A percentile compares a stretch with the other conserved stretches of the same genome.
These are phyloP conservation scores for Chytridium lagenaria DNA, from an alignment of 371 early-diverging fungal species.

Conservation along the genomic window DNA sequence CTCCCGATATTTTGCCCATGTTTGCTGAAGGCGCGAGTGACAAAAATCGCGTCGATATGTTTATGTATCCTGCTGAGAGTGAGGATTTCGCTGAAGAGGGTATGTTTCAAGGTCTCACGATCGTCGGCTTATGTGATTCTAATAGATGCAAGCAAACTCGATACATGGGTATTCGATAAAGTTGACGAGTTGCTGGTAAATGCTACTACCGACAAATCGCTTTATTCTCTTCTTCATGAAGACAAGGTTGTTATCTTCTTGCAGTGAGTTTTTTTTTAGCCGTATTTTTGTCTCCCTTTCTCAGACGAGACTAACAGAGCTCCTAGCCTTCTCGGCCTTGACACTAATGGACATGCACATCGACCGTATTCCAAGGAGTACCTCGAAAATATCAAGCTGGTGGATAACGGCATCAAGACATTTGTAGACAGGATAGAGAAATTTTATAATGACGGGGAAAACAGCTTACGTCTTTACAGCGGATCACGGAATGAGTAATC, in stretches of 20 bases:
- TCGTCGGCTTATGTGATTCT: constrained; percentile 2
- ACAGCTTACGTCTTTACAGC: constrained; percentile 92
- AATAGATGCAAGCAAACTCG: constrained; percentile 80
- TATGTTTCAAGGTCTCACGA: neutral
- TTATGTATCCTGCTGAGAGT: constrained; percentile 86
- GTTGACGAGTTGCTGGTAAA: constrained; percentile 62
- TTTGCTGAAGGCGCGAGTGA: constrained; percentile 90
- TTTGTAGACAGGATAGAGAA: constrained; percentile 70
- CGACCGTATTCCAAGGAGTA: constrained; percentile 83
- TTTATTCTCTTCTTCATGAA: constrained; percentile 66
- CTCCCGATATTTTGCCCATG: constrained; percentile 96
- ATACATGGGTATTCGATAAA: constrained; percentile 87
- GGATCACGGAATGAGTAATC: constrained; percentile 96
- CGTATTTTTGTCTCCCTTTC: neutral
- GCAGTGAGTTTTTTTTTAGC: constrained; percentile 56
- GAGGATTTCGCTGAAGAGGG: constrained; percentile 86
- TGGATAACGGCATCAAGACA: constrained; percentile 77
- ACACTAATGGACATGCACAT: constrained; percentile 93
- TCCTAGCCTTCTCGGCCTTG: constrained; percentile 85
- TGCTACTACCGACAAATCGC: constrained; percentile 28
- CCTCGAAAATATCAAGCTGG: constrained; percentile 77
- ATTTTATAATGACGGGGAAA: constrained; percentile 81
- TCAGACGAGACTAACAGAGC: no score
- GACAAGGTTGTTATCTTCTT: constrained; percentile 88
- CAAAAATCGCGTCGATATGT: constrained; percentile 75